Percentiles rank a stretch among this genome's conserved stretches.
Conservation (phyloP, 2,329 filamentous ascomycete species). For the Zymoseptoria tritici region DNA sequence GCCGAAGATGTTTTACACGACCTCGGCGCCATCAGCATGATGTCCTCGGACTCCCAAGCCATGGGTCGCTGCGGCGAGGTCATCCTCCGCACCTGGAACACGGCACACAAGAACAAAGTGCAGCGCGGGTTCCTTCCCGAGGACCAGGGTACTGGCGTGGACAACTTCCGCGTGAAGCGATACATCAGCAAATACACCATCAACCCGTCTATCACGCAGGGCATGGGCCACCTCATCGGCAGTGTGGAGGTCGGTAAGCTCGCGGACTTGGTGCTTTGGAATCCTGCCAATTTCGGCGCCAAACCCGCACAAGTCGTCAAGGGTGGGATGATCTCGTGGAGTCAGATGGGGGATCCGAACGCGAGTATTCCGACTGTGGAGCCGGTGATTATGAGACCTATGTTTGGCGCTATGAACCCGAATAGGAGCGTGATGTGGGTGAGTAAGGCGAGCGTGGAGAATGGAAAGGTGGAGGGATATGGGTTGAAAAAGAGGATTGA, state of each 20-base stretch:
- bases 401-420: slow-evolving; percentile 67
- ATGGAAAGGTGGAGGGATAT: slow-evolving; percentile 63
- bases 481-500: slow-evolving; percentile 72
- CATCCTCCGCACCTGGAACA: slow-evolving; percentile 89
- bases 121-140: slow-evolving; percentile 71
- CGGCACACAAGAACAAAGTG: slow-evolving; percentile 90
- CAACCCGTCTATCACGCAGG: slow-evolving; percentile 86
- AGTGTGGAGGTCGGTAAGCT: slow-evolving; percentile 84
- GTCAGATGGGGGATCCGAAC: slow-evolving; percentile 63
- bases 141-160: slow-evolving; percentile 69
- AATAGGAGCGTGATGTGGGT: slow-evolving; percentile 70
- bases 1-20: slow-evolving; percentile 95
- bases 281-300: slow-evolving; percentile 73
- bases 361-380: slow-evolving; percentile 75
- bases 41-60: slow-evolving; percentile 89
- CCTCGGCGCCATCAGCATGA: slow-evolving; percentile 92
- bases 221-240: slow-evolving; percentile 79
- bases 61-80: slow-evolving; percentile 97
- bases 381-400: slow-evolving; percentile 73
- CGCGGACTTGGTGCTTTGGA: slow-evolving; percentile 84
- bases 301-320: slow-evolving; percentile 80
- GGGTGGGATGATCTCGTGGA: slow-evolving; percentile 74
- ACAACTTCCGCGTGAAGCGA: slow-evolving; percentile 86
- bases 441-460: slow-evolving; percentile 61
- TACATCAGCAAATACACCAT: slow-evolving; percentile 96